Conservation (phyloP, 2,329 filamentous ascomycete species). For the Emmonsia crescens region DNA sequence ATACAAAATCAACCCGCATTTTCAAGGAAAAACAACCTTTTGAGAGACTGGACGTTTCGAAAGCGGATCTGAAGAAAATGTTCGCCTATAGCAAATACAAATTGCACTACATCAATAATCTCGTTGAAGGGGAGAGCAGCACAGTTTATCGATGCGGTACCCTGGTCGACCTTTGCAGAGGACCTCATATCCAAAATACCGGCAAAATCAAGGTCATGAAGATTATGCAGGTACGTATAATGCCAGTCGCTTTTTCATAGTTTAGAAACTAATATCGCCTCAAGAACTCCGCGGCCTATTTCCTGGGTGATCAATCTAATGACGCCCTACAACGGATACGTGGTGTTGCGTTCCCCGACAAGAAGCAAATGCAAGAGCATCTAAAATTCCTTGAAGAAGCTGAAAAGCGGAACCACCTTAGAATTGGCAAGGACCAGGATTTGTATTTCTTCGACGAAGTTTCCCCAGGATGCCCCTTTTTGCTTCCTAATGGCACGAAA, state of each 20-base stretch:
- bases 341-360: constrained; percentile 92
- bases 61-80: constrained; percentile 88
- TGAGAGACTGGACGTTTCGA: constrained; percentile 76
- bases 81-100: constrained; percentile 98
- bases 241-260: constrained; percentile 24
- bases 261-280: constrained; percentile 21
- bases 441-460: constrained; percentile 93
- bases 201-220: constrained; percentile 90
- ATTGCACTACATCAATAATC: constrained; percentile 91
- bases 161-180: constrained; percentile 88
- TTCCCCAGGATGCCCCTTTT: constrained; percentile 89
- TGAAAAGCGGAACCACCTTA: constrained; percentile 91
- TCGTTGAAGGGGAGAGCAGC: constrained; percentile 82
- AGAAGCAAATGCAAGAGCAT: constrained; percentile 87
- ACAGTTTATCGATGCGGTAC: constrained; percentile 93
- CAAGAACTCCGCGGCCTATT: constrained; percentile 69
- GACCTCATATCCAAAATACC: constrained; percentile 88
- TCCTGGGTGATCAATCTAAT: constrained; percentile 85
- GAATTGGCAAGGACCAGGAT: constrained; percentile 90
- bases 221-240: constrained; percentile 60
- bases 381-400: constrained; percentile 94
- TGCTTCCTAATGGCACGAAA: constrained; percentile 80
- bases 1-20: constrained; percentile 67
- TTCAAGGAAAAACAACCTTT: constrained; percentile 97
- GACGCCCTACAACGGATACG: constrained; percentile 95